Base-by-base conservation (phyloP, 495 filamentous ascomycete species). In the Neurospora sp. region DNA sequence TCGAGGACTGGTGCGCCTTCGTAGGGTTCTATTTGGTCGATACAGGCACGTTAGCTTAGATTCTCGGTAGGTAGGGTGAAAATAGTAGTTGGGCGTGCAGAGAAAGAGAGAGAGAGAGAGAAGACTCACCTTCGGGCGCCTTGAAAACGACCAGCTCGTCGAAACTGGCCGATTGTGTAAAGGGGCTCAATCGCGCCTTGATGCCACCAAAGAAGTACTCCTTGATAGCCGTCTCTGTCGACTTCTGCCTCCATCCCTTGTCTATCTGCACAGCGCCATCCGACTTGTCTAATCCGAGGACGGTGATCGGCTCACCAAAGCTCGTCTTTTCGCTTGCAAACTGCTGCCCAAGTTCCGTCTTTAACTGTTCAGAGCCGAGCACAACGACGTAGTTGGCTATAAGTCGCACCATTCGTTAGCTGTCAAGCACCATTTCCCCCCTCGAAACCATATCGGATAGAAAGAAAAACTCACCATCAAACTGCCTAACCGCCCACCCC, bases 171-270 rank as follows among this genome's bases (percentile, higher is more conserved):
- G 90, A 89, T 76, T 94, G 91, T 1, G 92, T 94, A 75, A 93
- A 92, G 0, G 96, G 96, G 35, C 91, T 96, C 4, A 99, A 84
- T 0, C 93, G 93, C 70, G 89, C 85, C 74, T 89, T 91, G 0
- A 86, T 74, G 73, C 91, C 90, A 3, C 96, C 96, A 80, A 98
- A 98, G 85, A 98, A 99, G 81, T 98, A 99, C 72, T 94, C 89
- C 71, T 90, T 90, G 20, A 98, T 94, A 40, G 91, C 88, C 0
- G 89, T 89, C 73, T 95, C 91, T 37, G 90, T 85, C 4, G 88
- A 80, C 39, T 87, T 85, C 72, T 91, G 91, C 84, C 94, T 87
- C 79, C 92, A 98, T 1, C 84, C 80, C 14, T 89, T 87, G 74
- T 97, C 93, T 45, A 94, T 87, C 75, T 94, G 90, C 14, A 94